Evolutionary conservation across 2,329 filamentous ascomycete genomes (phyloP).

Genomic region (Ascochyta koolunga): DNA sequence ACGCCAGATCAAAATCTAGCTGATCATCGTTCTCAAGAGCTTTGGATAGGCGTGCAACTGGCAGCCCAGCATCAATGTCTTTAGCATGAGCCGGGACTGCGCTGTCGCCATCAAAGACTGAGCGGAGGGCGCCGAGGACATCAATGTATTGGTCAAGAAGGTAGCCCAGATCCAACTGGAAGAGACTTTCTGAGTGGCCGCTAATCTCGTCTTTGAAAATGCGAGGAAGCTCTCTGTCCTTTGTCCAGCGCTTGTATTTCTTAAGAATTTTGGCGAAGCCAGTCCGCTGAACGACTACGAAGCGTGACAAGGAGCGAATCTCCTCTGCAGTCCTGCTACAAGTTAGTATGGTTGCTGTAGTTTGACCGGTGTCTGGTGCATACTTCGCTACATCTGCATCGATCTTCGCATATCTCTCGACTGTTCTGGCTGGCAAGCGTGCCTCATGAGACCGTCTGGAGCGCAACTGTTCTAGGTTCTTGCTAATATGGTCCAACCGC

Average conservation of each 20-base stretch:
- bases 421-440: constrained; percentile 51
- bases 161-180: constrained; percentile 66
- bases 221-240: constrained; percentile 67
- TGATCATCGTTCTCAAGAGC: constrained; percentile 49
- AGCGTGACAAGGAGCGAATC: constrained; percentile 71
- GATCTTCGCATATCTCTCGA: constrained; percentile 58
- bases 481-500: constrained; percentile 59
- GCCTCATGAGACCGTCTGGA: constrained; percentile 24
- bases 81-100: constrained; percentile 17
- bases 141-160: constrained; percentile 57
- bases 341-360: constrained; percentile 15
- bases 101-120: constrained; percentile 49
- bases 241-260: constrained; percentile 89
- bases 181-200: constrained; percentile 72
- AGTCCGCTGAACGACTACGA: constrained; percentile 73
- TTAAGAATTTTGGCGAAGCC: constrained; percentile 85
- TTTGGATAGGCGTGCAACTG: constrained; percentile 47
- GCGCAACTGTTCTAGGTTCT: constrained; percentile 45
- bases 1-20: constrained; percentile 57
- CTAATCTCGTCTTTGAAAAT: constrained; percentile 73
- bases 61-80: constrained; percentile 24
- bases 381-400: constrained; percentile 57
- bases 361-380: constrained; percentile 1
- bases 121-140: constrained; percentile 53
- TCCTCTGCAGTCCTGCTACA: constrained; percentile 68